Base-by-base conservation (phyloP, 495 filamentous ascomycete species). In the Elasticomyces elasticus region DNA sequence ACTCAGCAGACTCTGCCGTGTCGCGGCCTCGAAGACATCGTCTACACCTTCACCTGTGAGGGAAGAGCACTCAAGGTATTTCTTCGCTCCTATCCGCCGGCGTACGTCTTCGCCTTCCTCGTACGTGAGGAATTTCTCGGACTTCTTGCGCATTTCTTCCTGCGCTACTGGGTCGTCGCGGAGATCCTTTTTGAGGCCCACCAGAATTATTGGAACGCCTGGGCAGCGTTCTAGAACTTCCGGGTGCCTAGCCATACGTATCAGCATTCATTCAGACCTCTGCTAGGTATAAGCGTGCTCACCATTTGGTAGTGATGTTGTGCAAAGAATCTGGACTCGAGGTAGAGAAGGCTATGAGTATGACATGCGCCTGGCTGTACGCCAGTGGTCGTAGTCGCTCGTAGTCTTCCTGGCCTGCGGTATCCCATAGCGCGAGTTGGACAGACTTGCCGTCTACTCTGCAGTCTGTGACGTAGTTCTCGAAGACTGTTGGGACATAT, bases 271-370 rank as follows among this genome's bases (percentile, higher is more conserved):
- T 13, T 24, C 4, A 10, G 22, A 10, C 10, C 17, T 31, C 11
- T 9, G 23, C 9, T 24, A 2, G 25, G 43, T 10, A 13, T 20
- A 15, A 19, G 27, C n/a, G n/a, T n/a, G 88, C 86, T 40, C 94
- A 86, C 92, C 92, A 99, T 89, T 98, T 99, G 69, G 94, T 88
- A 69, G 92, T 94, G 55, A 99, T 92, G 72, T 99, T 99, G 67
- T 96, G 91, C 38, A 99, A 74, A 1, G 89, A 95, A 72, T 99
- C 92, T 25, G 91, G 92, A 11, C 89, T 90, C 66, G 96, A 92
- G 68, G 97, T 78, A 20, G 91, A 84, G 66, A 96, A 99, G 26
- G 89, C 94, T 71, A 99, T 95, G 53, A 99, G 74, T 55, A 99
- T 85, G 56, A 99, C 90, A 71, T 99, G 92, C 47, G 92, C 92